Evolutionary conservation across 2,329 filamentous ascomycete genomes (phyloP).

Genomic region (Echinosphaeria canescens): DNA sequence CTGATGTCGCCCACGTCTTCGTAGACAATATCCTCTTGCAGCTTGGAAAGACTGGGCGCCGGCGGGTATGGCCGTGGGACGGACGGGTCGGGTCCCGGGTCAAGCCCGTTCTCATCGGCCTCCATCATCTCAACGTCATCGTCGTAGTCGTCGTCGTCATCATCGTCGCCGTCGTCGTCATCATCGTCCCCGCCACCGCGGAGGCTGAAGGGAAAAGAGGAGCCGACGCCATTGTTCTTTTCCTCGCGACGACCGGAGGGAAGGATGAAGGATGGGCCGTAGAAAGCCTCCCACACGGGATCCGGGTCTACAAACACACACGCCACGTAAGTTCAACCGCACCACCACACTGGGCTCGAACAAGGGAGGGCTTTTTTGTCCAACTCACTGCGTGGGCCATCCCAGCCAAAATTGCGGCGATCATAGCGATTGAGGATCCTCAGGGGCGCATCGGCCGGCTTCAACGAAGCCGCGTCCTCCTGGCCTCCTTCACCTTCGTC

Average conservation of each 20-base stretch:
- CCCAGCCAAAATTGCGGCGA: conserved; percentile 3
- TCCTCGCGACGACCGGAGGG: too few relatives aligned
- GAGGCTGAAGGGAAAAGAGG: conserved; percentile 2
- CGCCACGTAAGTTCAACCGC: too few relatives aligned
- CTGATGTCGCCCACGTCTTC: too few relatives aligned
- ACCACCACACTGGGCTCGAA: too few relatives aligned
- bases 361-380: too few relatives aligned
- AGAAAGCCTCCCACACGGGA: conserved; percentile 4
- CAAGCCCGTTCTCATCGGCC: not conserved
- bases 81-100: too few relatives aligned
- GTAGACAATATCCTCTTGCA: too few relatives aligned
- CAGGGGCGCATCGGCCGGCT: conserved; percentile 1
- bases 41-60: too few relatives aligned
- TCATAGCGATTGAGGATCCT: conserved; percentile 6
- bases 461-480: not conserved
- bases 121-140: not conserved
- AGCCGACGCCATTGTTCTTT: too few relatives aligned
- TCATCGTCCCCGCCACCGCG: conserved; percentile 3
- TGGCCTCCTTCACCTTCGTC: conserved; percentile 3
- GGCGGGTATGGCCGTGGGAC: too few relatives aligned
- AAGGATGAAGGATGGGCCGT: too few relatives aligned
- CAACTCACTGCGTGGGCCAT: conserved; percentile 4
- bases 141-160: too few relatives aligned
- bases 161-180: conserved; percentile 1
- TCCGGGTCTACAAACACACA: conserved; percentile 5